Base-by-base conservation (phyloP, 352 stramenopile species). In the Phytophthora crassamura region DNA sequence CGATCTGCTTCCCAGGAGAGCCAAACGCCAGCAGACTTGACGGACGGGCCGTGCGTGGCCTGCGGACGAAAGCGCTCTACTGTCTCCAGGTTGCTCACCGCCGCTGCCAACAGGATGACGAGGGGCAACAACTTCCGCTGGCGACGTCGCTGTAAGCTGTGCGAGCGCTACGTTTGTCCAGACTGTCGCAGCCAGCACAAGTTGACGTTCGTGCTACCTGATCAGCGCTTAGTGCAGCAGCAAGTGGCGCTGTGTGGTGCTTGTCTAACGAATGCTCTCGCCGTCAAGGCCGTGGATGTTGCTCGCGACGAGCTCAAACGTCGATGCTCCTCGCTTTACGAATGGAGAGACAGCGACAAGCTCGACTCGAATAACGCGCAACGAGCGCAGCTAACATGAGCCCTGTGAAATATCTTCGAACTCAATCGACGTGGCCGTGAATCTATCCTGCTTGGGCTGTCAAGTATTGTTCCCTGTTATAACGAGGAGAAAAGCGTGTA, bases 161-260 rank as follows among this genome's bases (percentile, higher is more conserved):
- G 77, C 60, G 53, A 64, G n/a, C 67, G 56, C 11, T 67, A 78
- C 57, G 75, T 87, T 57, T 87, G 75, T 61, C 75, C 75, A n/a
- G 41, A 68, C 16, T 87, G 75, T 58, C 73, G 73, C 33, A 74
- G 71, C 22, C 69, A 76, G 46, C 72, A 77, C 30, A 75, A 74
- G 36, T 53, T 84, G 20, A 68, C 69, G 16, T 69, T 71, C 10
- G 59, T 78, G n/a, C 46, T 78, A 10, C 52, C 53, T 1, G 67
- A 78, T 10, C 71, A 59, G 52, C 63, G 67, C 25, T 46, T 78
- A 16, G 49, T 76, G 6, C 67, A 69, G 34, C 71, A 78, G 12
- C 62, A 65, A 16, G 50, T 71, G 32, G 45, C 64, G 10, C 59
- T 78, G 46, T 78, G 67, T 30, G 33, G 38, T 28, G 32, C 33